phyloP scores from a whole-genome alignment of 768 basidiomycete species.

The Pleurotus ostreatus region DNA sequence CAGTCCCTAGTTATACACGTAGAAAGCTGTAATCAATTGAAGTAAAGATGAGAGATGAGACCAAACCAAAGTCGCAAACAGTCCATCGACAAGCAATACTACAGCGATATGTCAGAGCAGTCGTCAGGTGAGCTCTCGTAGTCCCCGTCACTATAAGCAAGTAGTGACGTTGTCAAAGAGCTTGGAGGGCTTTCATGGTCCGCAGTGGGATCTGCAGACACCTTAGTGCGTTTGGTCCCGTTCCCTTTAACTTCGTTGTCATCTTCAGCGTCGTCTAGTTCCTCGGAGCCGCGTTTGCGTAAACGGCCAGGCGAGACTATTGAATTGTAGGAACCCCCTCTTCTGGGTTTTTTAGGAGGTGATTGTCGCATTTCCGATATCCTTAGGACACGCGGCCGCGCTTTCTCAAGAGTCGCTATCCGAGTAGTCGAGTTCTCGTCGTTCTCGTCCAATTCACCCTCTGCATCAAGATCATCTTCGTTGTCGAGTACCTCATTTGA shows the following conservation, averaged over 20 bases:
- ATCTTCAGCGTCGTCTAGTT: constrained; percentile 27
- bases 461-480: constrained; percentile 1
- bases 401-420: not conserved
- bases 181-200: not conserved
- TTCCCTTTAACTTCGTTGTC: constrained; percentile 7
- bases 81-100: too few species aligned
- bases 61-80: too few species aligned
- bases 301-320: constrained; percentile 18
- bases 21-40: too few species aligned
- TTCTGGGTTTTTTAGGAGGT: not conserved
- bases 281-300: constrained; percentile 49
- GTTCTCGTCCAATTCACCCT: constrained; percentile 7
- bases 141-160: too few species aligned
- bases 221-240: not conserved
- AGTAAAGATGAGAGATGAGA: too few species aligned
- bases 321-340: not conserved
- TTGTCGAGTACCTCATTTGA: constrained; percentile 12
- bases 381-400: not conserved
- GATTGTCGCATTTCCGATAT: not conserved
- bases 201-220: constrained; percentile 1
- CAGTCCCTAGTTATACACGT: too few species aligned
- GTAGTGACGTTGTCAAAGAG: not conserved
- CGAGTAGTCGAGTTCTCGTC: not conserved
- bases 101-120: too few species aligned
- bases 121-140: too few species aligned